Percentiles rank a stretch among this genome's conserved stretches.
These are phyloP conservation scores for Serendipita sp. DNA, from an alignment of 768 basidiomycete species.

Conservation along the genomic window DNA sequence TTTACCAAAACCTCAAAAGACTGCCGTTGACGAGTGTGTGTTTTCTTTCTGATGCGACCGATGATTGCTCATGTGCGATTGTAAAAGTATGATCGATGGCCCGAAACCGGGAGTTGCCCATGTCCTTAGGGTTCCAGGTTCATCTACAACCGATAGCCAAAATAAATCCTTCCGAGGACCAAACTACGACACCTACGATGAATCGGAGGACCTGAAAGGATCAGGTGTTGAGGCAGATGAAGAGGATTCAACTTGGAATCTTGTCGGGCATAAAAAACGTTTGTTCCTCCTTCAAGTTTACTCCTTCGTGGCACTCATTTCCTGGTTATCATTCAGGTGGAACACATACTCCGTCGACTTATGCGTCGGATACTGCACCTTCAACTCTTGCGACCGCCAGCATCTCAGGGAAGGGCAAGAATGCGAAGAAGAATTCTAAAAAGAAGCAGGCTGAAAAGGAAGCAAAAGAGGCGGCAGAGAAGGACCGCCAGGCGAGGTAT, in stretches of 20 bases:
- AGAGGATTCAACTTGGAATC: constrained; percentile 62
- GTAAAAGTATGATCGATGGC: constrained; percentile 42
- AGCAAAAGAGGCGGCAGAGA: constrained; percentile 38
- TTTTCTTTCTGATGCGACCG: neutral
- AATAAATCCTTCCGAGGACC: constrained; percentile 42
- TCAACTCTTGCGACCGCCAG: constrained; percentile 20
- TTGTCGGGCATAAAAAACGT: constrained; percentile 36
- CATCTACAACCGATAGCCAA: constrained; percentile 33
- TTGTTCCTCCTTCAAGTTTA: constrained; percentile 10
- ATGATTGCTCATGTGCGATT: constrained; percentile 10
- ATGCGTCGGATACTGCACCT: constrained; percentile 10
- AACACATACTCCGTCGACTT: constrained; percentile 10
- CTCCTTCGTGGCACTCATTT: constrained; percentile 21
- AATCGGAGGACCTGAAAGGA: constrained; percentile 26
- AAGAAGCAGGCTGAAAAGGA: constrained; percentile 42
- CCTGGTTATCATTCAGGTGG: neutral
- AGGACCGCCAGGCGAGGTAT: constrained; percentile 31
- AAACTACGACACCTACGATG: constrained; percentile 67
- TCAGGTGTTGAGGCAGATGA: constrained; percentile 50
- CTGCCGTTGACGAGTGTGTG: constrained; percentile 54
- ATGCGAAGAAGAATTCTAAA: constrained; percentile 51
- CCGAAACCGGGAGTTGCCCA: constrained; percentile 39
- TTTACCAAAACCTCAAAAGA: constrained; percentile 47
- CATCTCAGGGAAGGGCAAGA: constrained; percentile 38
- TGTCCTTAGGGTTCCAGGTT: constrained; percentile 43